phyloP scores from a whole-genome alignment of 2,329 filamentous ascomycete species.

The Paradendryphiella salina region DNA sequence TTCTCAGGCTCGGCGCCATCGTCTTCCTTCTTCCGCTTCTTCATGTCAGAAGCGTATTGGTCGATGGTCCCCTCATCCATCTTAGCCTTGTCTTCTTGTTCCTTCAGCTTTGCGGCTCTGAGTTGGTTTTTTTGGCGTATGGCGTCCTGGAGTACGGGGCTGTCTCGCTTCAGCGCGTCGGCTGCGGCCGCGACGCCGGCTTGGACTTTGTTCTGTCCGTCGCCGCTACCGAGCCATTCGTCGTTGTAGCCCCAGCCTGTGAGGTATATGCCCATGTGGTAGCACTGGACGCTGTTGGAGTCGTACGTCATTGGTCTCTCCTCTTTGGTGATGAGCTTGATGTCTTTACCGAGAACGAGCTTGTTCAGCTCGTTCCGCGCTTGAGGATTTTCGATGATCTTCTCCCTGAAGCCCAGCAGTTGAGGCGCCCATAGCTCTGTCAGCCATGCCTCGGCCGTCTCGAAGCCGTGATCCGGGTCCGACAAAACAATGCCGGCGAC shows the following conservation, averaged over 20 bases:
- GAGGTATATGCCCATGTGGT: constrained; percentile 66
- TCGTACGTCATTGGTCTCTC: constrained; percentile 56
- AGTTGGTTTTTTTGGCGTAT: constrained; percentile 30
- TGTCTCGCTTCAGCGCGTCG: constrained; percentile 59
- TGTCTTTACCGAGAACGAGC: constrained; percentile 37
- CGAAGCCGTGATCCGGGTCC: constrained; percentile 65
- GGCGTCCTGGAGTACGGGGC: constrained; percentile 18
- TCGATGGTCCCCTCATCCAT: not conserved
- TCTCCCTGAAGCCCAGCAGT: constrained; percentile 36
- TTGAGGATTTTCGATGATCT: constrained; percentile 42
- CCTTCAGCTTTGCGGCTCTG: constrained; percentile 16
- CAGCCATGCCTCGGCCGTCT: constrained; percentile 69
- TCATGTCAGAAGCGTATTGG: not conserved
- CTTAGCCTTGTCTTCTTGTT: constrained; percentile 22
- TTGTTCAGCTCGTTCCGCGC: constrained; percentile 48
- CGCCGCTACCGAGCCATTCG: constrained; percentile 65
- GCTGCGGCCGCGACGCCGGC: constrained; percentile 69
- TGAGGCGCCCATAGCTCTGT: constrained; percentile 68
- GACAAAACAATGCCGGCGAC: constrained; percentile 76
- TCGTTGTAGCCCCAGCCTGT: constrained; percentile 69
- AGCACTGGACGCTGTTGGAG: constrained; percentile 59
- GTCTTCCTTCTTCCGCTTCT: constrained; percentile 14
- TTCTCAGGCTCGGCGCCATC: constrained; percentile 6
- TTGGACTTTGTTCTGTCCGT: constrained; percentile 68
- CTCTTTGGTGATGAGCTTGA: constrained; percentile 53